Base-by-base conservation (phyloP, 345 rosid genomes). In the Bruguiera sexangula region DNA sequence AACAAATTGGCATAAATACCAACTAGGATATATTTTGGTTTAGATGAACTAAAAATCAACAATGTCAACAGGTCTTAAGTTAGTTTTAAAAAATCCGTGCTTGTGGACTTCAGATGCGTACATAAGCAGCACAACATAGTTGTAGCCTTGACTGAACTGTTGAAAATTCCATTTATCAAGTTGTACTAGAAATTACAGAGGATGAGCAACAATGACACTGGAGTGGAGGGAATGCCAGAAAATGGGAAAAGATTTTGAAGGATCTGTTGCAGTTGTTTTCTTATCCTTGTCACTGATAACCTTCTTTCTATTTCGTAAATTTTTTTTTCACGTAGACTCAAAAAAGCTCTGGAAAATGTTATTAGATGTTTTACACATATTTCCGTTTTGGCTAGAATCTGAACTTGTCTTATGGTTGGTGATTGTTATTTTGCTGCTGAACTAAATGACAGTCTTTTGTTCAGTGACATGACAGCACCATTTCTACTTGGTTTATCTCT, bases 401-500 rank as follows among this genome's bases (percentile, higher is more conserved):
- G 52, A 37, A 16, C 37, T 22, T 22, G 5, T 24, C 1, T 67
- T 22, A 20, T 37, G 6, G 60, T 19, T 52, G 22, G 20, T 70
- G 22, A 51, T 61, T 3, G 18, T 43, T 43, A 43, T 34, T 34
- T 0, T 51, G 34, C 26, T 34, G 15, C 8, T 29, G 39, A 4
- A 20, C 3, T 43, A 62, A 20, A 21, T 43, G 39, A 48, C 46
- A 8, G 8, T 20, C 8, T 20, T 61, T 8, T 19, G 13, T 31
- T 37, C 37, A 22, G 15, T 29, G 29, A 13, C 2, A 55, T 55
- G 30, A 55, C 15, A 22, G 16, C 6, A 55, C 60, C 16, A 26
- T 55, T 55, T 26, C 65, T 8, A 3, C 7, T 51, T 78, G 57
- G 16, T 63, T 13, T 24, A 31, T 73, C 8, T 65, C 65, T 53